Conservation (phyloP, 129 eudicot species). For the Ambrosia trifida region DNA sequence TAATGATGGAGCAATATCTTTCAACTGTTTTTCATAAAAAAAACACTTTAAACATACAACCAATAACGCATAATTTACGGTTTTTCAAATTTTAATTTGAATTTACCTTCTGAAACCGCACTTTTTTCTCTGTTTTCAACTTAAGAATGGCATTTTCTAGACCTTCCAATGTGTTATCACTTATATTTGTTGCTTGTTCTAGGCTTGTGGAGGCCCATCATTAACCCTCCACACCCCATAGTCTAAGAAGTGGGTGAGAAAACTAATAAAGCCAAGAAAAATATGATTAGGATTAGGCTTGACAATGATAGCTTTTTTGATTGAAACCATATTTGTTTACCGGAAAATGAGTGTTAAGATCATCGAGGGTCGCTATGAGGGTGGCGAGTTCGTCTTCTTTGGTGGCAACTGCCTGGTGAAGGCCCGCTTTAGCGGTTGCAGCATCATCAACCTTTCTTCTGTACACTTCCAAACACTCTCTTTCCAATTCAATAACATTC, state of each 20-base stretch:
- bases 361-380: slow-evolving; percentile 80
- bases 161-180: slow-evolving; percentile 71
- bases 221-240: too few species aligned
- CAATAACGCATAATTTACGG: neutral
- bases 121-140: slow-evolving; percentile 71
- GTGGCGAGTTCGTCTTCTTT: slow-evolving; percentile 89
- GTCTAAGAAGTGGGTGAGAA: slow-evolving; percentile 38
- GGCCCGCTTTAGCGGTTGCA: slow-evolving; percentile 67
- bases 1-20: slow-evolving; percentile 58
- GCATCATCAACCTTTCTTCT: slow-evolving; percentile 91
- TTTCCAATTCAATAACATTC: slow-evolving; percentile 85
- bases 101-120: slow-evolving; percentile 79
- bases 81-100: neutral
- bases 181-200: slow-evolving; percentile 74
- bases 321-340: slow-evolving; percentile 38
- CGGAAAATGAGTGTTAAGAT: slow-evolving; percentile 56
- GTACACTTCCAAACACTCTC: slow-evolving; percentile 87
- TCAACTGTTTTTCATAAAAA: slow-evolving; percentile 52
- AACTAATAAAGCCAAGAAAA: slow-evolving; percentile 23
- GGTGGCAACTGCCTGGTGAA: slow-evolving; percentile 83
- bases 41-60: neutral
- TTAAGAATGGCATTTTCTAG: slow-evolving; percentile 61
- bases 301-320: slow-evolving; percentile 23
- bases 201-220: slow-evolving; percentile 74
- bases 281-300: slow-evolving; percentile 37